Evolutionary conservation across 805 yeast species (phyloP), one percentile per base, ranked within the genome.

Genomic region (Kluyveromyces nonfermentans): DNA sequence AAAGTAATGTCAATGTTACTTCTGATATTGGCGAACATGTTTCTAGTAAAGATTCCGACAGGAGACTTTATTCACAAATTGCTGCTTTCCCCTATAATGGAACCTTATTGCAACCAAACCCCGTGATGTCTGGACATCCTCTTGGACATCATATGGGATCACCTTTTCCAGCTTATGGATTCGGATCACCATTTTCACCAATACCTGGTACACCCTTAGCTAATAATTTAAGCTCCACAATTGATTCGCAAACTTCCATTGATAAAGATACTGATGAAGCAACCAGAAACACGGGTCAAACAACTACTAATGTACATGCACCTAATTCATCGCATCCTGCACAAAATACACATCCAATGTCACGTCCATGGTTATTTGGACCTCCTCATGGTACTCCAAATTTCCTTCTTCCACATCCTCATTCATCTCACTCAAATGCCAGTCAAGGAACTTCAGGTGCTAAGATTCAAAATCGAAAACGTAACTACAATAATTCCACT

Each of bases 31-130:
- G 7, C 12, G 4, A 10, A 25, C 9, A 25, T 14, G 12, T 10
- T 10, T 9, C 41, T 5, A 18, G 18, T 30, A 38, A 38, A 19
- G 41, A 38, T 12, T 5, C 5, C 12, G 34, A 28, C n/a, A 33
- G 28, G 5, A 4, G 41, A 9, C 14, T 38, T 15, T 38, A 28
- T 19, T 19, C 41, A 2, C 41, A 28, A 28, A 55, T 61, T 19
- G 61, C 63, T 14, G 64, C 62, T 10, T 56, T 56, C 21, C 61
- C 65, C n/a, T 59, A 58, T 25, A 61, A 58, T 12, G 63, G 64
- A 12, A 62, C 64, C 7, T 42, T 58, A 33, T 42, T 57, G 41
- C 64, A 56, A 43, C 64, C 64, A 14, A 57, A 51, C 34, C 58
- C 59, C 8, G 50, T 56, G 8, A 38, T 56, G 15, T 48, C 58